Percentiles rank a stretch among this genome's conserved stretches.
These are phyloP conservation scores for Aphanomyces euteiches DNA, from an alignment of 352 stramenopile species.

Conservation along the genomic window DNA sequence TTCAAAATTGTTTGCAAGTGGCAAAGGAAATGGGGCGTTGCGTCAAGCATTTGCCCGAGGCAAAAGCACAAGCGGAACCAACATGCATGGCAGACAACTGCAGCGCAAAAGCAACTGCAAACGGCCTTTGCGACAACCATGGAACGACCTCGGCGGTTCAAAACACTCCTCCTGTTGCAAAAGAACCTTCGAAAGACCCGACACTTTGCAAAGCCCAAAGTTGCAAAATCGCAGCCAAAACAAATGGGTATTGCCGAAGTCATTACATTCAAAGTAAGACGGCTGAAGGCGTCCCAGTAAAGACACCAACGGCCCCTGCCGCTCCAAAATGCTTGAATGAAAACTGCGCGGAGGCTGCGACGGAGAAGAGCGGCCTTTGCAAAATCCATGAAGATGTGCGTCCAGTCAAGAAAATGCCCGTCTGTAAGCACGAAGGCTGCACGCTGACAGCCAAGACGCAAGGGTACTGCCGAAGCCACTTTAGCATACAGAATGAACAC, in stretches of 20 bases:
- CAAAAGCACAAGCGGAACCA: background rate
- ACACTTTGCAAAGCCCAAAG: background rate
- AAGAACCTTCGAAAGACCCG: background rate
- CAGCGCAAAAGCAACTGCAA: background rate
- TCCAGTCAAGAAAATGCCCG: background rate
- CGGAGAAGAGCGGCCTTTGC: background rate
- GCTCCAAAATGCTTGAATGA: background rate
- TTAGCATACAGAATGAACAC: too few species aligned
- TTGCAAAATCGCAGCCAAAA: conserved; percentile 1
- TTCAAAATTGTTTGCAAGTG: background rate
- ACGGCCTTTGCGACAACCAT: conserved; percentile 4
- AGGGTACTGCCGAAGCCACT: background rate
- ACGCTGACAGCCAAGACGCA: conserved; percentile 1
- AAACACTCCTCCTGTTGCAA: background rate
- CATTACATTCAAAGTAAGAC: background rate
- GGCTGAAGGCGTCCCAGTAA: background rate
- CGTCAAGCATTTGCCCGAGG: background rate
- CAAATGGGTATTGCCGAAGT: background rate
- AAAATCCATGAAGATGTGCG: background rate
- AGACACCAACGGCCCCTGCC: background rate
- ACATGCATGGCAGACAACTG: background rate
- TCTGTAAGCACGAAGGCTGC: conserved; percentile 7
- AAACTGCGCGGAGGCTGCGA: background rate
- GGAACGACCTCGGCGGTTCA: background rate
- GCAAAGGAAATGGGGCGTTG: background rate